Base-by-base conservation (phyloP, 345 rosid species). In the Mallotus nudiflorus region DNA sequence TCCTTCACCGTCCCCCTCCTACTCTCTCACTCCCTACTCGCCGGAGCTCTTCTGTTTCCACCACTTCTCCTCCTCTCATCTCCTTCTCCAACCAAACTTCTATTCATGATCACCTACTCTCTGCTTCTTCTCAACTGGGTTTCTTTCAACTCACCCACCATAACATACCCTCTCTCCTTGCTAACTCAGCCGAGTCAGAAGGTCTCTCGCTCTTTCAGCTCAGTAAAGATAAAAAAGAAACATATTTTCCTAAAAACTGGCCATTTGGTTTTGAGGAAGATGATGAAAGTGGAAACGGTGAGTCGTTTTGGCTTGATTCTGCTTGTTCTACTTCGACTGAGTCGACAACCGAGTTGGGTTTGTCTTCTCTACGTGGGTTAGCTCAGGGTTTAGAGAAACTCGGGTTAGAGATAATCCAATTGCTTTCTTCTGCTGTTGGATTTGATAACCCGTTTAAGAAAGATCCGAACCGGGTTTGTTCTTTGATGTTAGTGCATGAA, bases 1-100 rank as follows among this genome's bases (percentile, higher is more conserved):
- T 92, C 73, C 77, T 88, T 78, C 80, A 77, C 78, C 94, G 91
- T 79, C 98, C 87, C 54, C 91, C 96, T 39, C 96, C 96, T 0
- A 62, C 81, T 14, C 93, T 92, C 66, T 88, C 88, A 64, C 86
- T 85, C 65, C 96, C 90, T 27, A 72, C 79, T 69, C 88, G 86
- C 45, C 86, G 70, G 35, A 25, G 70, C 79, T 33, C 77, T 54
- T 50, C 75, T 24, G 7, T 83, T 18, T 22, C 88, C 58, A 27
- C 84, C 51, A n/a, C 66, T 9, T 10, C 75, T 50, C 77, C 80
- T 35, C 82, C 90, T 22, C 46, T 78, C 48, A 58, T 87, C 62
- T 80, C 90, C 51, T 74, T 87, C 70, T 73, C 78, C 2, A 75
- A 71, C 40, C 52, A 68, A 6, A 62, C 65, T 71, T 20, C 54